Base-by-base conservation (phyloP, 805 yeast species). In the Candida pseudofarinosa region DNA sequence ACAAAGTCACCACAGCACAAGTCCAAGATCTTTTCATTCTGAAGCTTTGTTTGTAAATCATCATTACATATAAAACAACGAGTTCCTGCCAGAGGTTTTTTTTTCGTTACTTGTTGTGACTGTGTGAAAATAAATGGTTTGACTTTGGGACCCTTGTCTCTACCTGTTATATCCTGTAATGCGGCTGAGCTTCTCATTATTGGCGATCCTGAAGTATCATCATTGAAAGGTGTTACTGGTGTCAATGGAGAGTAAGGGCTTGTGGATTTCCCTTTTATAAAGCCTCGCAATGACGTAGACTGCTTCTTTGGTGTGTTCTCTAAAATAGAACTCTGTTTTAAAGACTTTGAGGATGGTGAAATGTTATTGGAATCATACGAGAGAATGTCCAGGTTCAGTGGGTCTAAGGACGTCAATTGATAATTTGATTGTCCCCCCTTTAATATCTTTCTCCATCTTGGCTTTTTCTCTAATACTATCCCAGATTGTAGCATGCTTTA, bases 21-120 rank as follows among this genome's bases (percentile, higher is more conserved):
- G 43, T 71, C 73, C 12, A 81, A 58, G 1, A 79, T 57, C 36
- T 63, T 67, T 50, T 73, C 82, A 8, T 71, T 64, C 15, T 58
- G 58, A 19, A 75, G 60, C 38, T 73, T 74, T 20, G 71, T 67
- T 14, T 68, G 65, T 3, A 80, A 56, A 2, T 70, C 64, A 39
- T 81, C 80, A 4, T 72, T 72, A 54, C 88, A 82, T 13, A 81
- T 65, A 41, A 71, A 71, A 46, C 80, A 80, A 20, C 46, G 50
- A 4, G 38, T 23, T 4, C 42, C 42, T 8, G 13, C 19, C 5
- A 33, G 17, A 8, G 39, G 39, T 15, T 39, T 47, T 12, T 37
- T 38, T 12, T 40, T 16, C n/a, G 38, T 41, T 13, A 42, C 39
- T 32, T 46, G 57, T 19, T 46, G 51, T 4, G 52, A 46, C 39